These are phyloP conservation scores for Kondoa malvinella DNA, from an alignment of 768 basidiomycete species.

Conservation along the genomic window DNA sequence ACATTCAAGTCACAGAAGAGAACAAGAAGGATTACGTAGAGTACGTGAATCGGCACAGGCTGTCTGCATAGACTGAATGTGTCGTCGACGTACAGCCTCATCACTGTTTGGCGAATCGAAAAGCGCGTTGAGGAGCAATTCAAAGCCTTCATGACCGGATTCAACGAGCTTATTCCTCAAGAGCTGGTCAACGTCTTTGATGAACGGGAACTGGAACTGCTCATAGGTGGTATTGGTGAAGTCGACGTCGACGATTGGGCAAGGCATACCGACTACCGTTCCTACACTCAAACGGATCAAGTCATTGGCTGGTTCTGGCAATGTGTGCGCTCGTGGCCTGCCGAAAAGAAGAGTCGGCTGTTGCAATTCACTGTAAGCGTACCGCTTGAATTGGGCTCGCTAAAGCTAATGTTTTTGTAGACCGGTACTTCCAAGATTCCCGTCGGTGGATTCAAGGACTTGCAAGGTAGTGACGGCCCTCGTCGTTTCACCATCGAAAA, in stretches of 20 bases:
- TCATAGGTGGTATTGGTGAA: slow-evolving; percentile 99
- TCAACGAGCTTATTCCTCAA: slow-evolving; percentile 96
- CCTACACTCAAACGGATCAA: slow-evolving; percentile 73
- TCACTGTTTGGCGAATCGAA: slow-evolving; percentile 94
- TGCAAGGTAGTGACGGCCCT: slow-evolving; percentile 95
- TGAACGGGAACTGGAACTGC: slow-evolving; percentile 85
- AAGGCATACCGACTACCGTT: slow-evolving; percentile 97
- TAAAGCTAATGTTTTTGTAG: background rate
- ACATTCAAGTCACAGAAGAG: slow-evolving; percentile 76
- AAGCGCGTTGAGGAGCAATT: slow-evolving; percentile 97
- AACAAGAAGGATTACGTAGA: slow-evolving; percentile 99
- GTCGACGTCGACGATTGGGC: slow-evolving; percentile 89
- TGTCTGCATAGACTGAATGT: background rate
- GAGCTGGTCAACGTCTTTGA: slow-evolving; percentile 97
- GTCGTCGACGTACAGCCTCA: slow-evolving; percentile 33
- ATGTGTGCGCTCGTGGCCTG: slow-evolving; percentile 78
- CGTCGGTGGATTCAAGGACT: slow-evolving; percentile 36
- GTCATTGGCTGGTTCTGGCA: slow-evolving; percentile 99
- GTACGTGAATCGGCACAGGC: slow-evolving; percentile 25
- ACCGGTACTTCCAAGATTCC: slow-evolving; percentile 83
- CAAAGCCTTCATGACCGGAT: slow-evolving; percentile 98
- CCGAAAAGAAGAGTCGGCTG: slow-evolving; percentile 89
- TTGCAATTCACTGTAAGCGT: slow-evolving; percentile 59
- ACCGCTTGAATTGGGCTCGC: background rate
- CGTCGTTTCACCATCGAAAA: slow-evolving; percentile 97